Conservation (phyloP, 2,329 filamentous ascomycete genomes). For the Xylariaceae sp. region DNA sequence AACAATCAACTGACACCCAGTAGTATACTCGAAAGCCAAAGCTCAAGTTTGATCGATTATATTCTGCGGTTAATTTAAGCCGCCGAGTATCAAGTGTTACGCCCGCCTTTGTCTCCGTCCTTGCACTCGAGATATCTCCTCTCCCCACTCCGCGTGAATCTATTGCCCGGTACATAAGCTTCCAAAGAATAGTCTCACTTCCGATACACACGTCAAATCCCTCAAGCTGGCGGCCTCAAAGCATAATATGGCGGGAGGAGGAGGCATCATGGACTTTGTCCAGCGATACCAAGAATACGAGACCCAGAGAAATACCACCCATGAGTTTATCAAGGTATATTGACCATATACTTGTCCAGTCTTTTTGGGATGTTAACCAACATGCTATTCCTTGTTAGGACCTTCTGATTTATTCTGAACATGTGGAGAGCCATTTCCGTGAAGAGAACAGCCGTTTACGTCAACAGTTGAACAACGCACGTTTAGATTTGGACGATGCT, state of each 20-base stretch:
- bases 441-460: slow-evolving; percentile 48
- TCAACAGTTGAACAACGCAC: slow-evolving; percentile 46
- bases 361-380: slow-evolving; percentile 7
- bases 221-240: slow-evolving; percentile 16
- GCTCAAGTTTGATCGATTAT: neutral
- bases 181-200: neutral
- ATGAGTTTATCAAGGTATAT: slow-evolving; percentile 52
- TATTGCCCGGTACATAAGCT: neutral
- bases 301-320: slow-evolving; percentile 43
- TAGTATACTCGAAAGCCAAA: neutral
- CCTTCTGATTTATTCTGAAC: slow-evolving; percentile 49
- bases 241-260: slow-evolving; percentile 22
- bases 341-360: slow-evolving; percentile 1
- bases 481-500: slow-evolving; percentile 56
- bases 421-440: slow-evolving; percentile 46
- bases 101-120: neutral
- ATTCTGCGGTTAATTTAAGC: neutral
- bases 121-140: neutral
- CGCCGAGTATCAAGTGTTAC: neutral
- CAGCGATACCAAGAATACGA: slow-evolving; percentile 50
- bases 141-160: neutral
- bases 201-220: neutral
- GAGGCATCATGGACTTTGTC: slow-evolving; percentile 48
- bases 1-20: neutral
- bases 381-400: slow-evolving; percentile 41